Base-by-base conservation (phyloP, 1,139 yeast species). In the Geotrichum carabidarum region DNA sequence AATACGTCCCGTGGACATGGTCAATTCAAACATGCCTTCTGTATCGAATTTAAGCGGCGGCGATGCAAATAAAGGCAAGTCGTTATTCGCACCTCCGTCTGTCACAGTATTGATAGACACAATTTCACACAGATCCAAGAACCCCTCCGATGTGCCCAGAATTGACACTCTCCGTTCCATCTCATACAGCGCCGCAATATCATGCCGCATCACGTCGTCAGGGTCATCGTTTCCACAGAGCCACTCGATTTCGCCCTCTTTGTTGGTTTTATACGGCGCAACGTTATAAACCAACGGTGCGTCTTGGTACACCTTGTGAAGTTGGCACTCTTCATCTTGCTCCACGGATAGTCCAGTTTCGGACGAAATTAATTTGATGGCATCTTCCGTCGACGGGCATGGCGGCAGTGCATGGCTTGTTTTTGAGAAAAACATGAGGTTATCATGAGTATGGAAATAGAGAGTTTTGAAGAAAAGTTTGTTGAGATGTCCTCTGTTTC, bases 331-430 rank as follows among this genome's bases (percentile, higher is more conserved):
- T 9, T 12, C 18, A 36, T 31, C 30, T 14, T 42, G 15, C 7
- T n/a, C 8, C 6, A 43, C 41, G 1, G 32, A 38, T 8, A 27
- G 15, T 11, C 44, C 51, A 40, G 36, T 18, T 0, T 17, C 32
- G 6, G 35, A 9, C n/a, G 36, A n/a, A 8, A 45, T 27, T 9
- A 37, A 14, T 2, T 48, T 27, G 4, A 30, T 22, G 11, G 34
- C 44, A 9, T 27, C 8, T 2, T 31, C 38, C 11, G 44, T 35
- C n/a, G 67, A 70, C 0, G 81, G 79, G 12, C 80, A 68, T 0
- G 88, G 87, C 0, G 95, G 95, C 1, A 77, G 65, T 0, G 84
- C 87, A 53, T 78, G 71, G 56, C 71, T 74, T 15, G 84, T 80
- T 18, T 75, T 72, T 45, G 83, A 75, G 63, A 79, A 83, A 64